phyloP scores from a whole-genome alignment of 2,329 filamentous ascomycete species.

The Chrysoporthe puriensis region DNA sequence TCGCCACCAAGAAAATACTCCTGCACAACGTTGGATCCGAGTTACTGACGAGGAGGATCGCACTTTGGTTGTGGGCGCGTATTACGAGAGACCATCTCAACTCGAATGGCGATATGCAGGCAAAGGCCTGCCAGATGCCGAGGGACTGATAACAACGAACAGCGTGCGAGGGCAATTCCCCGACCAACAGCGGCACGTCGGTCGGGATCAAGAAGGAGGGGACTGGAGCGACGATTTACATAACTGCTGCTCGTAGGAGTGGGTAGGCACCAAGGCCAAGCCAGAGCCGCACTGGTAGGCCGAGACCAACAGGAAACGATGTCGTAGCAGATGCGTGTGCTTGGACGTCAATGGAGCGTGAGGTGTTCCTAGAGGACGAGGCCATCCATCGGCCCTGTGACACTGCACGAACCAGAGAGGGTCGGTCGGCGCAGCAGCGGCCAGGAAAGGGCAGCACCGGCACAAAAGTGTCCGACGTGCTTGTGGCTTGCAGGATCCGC shows the following conservation, averaged over 20 bases:
- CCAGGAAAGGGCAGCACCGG: not conserved
- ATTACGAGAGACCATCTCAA: not conserved
- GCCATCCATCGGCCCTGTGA: not conserved
- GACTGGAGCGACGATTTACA: not conserved
- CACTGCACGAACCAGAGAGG: conserved; percentile 6
- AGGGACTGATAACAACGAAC: not conserved
- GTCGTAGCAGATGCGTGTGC: not conserved
- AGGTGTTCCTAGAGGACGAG: not conserved
- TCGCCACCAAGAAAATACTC: not conserved
- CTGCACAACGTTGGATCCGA: not conserved
- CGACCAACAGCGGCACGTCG: not conserved
- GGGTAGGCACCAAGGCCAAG: not conserved
- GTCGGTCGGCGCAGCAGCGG: not conserved
- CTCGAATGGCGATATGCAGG: not conserved
- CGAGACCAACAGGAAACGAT: not conserved
- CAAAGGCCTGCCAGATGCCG: not conserved
- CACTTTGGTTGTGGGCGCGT: not conserved
- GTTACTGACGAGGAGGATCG: not conserved
- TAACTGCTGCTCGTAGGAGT: not conserved
- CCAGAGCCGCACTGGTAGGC: not conserved
- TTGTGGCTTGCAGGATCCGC: conserved; percentile 6
- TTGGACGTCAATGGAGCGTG: not conserved
- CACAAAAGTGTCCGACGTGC: not conserved
- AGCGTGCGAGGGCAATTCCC: not conserved
- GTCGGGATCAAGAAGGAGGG: not conserved